Percentiles rank a stretch among this genome's conserved stretches.
phyloP scores from a whole-genome alignment of 2,329 filamentous ascomycete species.

The Cladophialophora chaetospira region DNA sequence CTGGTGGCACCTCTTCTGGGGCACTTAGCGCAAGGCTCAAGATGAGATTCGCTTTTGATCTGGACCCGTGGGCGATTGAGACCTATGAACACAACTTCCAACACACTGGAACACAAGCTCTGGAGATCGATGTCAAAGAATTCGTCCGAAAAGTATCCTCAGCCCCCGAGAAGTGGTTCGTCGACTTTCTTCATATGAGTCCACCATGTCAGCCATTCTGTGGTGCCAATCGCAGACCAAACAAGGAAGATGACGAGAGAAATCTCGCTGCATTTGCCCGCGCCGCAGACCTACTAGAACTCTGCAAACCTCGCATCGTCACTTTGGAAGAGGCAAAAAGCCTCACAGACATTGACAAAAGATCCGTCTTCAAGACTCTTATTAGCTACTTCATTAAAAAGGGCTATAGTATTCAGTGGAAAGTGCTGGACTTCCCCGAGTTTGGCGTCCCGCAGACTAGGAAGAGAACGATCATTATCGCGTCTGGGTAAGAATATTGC shows the following conservation, averaged over 20 bases:
- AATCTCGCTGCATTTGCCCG: constrained; percentile 63
- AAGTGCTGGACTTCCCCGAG: constrained; percentile 53
- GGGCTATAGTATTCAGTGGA: constrained; percentile 73
- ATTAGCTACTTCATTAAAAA: constrained; percentile 65
- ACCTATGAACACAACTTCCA: constrained; percentile 64
- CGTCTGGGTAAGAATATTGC: constrained; percentile 50
- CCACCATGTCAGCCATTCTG: constrained; percentile 80
- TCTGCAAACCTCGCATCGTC: constrained; percentile 65
- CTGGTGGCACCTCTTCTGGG: constrained; percentile 69
- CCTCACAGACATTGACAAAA: constrained; percentile 57
- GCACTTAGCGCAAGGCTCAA: constrained; percentile 61
- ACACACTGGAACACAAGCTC: background rate
- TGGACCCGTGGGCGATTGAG: constrained; percentile 56
- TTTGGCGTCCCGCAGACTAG: constrained; percentile 55
- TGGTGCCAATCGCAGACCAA: constrained; percentile 63
- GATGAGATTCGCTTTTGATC: constrained; percentile 66
- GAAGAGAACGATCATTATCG: constrained; percentile 55
- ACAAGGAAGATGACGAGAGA: constrained; percentile 61
- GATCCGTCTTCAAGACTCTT: constrained; percentile 60
- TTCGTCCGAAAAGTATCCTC: constrained; percentile 38
- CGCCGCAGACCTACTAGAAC: constrained; percentile 56
- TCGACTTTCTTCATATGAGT: constrained; percentile 73
- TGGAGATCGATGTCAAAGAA: constrained; percentile 48
- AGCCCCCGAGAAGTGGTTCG: constrained; percentile 36
- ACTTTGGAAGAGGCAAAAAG: constrained; percentile 81